A percentile compares a stretch with the other conserved stretches of the same genome.
phyloP scores from a whole-genome alignment of 768 basidiomycete genomes.

The Lactarius hengduanensis region DNA sequence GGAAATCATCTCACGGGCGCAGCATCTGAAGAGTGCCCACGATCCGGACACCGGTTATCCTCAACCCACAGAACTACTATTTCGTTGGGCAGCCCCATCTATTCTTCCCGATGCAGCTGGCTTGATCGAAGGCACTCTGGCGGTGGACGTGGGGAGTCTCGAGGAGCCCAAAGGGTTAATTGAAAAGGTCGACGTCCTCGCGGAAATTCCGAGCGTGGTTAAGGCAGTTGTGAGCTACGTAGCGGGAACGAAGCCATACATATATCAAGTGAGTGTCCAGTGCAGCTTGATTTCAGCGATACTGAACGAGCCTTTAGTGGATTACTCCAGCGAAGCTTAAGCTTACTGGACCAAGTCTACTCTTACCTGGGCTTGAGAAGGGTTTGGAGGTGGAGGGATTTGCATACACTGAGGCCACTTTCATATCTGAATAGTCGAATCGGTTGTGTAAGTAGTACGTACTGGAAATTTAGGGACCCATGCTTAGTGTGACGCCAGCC shows the following conservation, averaged over 20 bases:
- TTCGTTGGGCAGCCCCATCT: conserved; percentile 76
- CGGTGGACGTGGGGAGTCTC: conserved; percentile 57
- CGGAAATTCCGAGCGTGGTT: conserved; percentile 90
- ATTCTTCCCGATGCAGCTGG: conserved; percentile 52
- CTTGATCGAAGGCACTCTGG: conserved; percentile 53
- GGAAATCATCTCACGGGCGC: conserved; percentile 59
- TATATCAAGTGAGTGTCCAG: conserved; percentile 75
- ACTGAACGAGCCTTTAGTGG: conserved; percentile 43
- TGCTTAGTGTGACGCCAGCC: neutral
- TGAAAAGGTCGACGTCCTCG: conserved; percentile 93
- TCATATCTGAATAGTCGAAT: conserved; percentile 56
- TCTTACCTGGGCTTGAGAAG: conserved; percentile 42
- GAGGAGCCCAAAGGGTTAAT: conserved; percentile 69
- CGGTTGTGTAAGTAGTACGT: neutral
- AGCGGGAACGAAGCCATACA: conserved; percentile 88
- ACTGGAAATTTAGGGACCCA: neutral
- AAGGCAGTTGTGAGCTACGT: conserved; percentile 93
- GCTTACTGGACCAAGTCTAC: conserved; percentile 43
- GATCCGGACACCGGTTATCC: conserved; percentile 85
- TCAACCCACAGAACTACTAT: conserved; percentile 65
- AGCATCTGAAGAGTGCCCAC: conserved; percentile 55
- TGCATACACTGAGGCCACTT: conserved; percentile 89
- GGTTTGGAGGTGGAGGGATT: conserved; percentile 57
- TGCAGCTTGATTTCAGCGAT: conserved; percentile 1
- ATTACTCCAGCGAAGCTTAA: conserved; percentile 53